Base-by-base conservation (phyloP, 2,329 filamentous ascomycete genomes). In the Colletotrichum acutatum region DNA sequence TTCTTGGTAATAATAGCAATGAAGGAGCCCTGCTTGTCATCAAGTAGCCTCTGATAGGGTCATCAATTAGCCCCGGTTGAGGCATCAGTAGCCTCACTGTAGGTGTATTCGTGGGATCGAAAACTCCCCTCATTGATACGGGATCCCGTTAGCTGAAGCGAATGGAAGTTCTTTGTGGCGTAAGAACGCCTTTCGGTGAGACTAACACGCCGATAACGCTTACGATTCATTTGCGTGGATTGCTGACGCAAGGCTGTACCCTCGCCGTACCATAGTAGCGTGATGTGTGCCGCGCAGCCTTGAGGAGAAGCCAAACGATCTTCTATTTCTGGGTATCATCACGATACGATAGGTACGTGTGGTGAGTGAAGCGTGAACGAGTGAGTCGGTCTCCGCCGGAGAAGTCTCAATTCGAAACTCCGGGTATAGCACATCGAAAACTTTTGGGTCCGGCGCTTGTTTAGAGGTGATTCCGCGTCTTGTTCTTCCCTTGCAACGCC, bases 381-480 rank as follows among this genome's bases (percentile, higher is more conserved):
- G 26, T 26, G 34, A 66, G 53, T 34, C 4, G 54, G 61, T 8
- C 42, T 70, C 62, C 42, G 42, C 54, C 46, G 62, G 62, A 66
- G 67, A 66, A 59, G 34, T 68, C 30, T 68, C 63, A 32, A 30
- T 32, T 64, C n/a, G 59, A 54, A 52, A n/a, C 16, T 30, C 11
- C 56, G 32, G 49, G 9, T 22, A n/a, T 19, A 68, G 58, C 49
- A 34, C 19, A 7, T 34, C 16, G 2, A 61, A 12, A 14, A 16
- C 14, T 37, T 49, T 28, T 26, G 16, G 37, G 9, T 14, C 9
- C n/a, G 52, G 24, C 19, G 46, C 37, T 4, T 7, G 26, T 61
- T 26, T 11, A 28, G 56, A 61, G 37, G 52, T n/a, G 28, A 30
- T 46, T 26, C 46, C 4, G 32, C 19, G 42, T 54, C 34, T 42